Percentiles rank a stretch among this genome's conserved stretches.
Evolutionary conservation across 139 green algal species (phyloP).

Genomic region (Micractinium conductrix): DNA sequence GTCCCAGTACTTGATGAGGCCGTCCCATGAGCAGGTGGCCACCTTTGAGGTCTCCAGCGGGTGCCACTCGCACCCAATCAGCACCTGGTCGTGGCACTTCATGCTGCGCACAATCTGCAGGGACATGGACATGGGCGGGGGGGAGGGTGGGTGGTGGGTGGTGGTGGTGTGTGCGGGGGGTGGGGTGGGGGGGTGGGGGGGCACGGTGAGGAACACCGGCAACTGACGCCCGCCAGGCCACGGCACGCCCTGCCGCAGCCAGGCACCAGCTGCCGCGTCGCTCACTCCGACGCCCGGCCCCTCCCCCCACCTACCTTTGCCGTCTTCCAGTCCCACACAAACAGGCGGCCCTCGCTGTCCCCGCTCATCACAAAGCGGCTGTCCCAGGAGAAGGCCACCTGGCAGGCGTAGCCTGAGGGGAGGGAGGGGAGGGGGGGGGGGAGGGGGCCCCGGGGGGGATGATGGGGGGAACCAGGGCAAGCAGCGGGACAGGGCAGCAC

Average conservation of each 20-base stretch:
- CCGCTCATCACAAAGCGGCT: slow-evolving; percentile 86
- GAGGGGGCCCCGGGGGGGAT: too few species aligned
- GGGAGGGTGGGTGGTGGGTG: background rate
- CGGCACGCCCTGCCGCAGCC: too few species aligned
- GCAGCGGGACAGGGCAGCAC: too few species aligned
- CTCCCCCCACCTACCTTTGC: slow-evolving; percentile 63
- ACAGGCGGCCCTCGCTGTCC: slow-evolving; percentile 89
- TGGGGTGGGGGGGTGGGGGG: background rate
- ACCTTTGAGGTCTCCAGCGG: slow-evolving; percentile 86
- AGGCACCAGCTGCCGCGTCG: background rate
- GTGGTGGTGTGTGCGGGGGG: background rate
- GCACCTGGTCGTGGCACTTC: slow-evolving; percentile 91
- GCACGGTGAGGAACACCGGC: background rate
- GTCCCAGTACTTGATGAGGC: slow-evolving; percentile 89
- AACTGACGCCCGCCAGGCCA: background rate
- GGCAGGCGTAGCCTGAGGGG: slow-evolving; percentile 51
- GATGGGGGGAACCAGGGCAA: too few species aligned
- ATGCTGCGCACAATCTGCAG: slow-evolving; percentile 41
- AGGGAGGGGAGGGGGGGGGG: too few species aligned
- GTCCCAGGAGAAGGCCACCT: slow-evolving; percentile 80
- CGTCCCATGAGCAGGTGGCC: slow-evolving; percentile 96
- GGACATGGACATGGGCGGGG: background rate
- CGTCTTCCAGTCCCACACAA: slow-evolving; percentile 98
- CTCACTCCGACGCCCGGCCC: background rate
- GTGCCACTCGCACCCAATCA: slow-evolving; percentile 94